These are phyloP conservation scores for Aciculoconidium aculeatum DNA, from an alignment of 805 yeast species.

Conservation along the genomic window DNA sequence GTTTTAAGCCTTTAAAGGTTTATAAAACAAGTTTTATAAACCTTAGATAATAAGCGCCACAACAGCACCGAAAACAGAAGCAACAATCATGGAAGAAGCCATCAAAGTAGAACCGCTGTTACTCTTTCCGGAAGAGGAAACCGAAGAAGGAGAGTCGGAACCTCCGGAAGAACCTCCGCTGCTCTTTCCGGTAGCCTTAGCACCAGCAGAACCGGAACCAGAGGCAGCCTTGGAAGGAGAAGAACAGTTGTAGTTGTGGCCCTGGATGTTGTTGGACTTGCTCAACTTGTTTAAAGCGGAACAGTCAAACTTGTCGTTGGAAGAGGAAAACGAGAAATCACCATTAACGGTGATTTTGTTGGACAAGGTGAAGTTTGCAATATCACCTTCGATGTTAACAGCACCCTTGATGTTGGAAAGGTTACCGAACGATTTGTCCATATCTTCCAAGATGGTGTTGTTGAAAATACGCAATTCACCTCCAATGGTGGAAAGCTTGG, in stretches of 20 bases:
- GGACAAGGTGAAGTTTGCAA: slow-evolving; percentile 35
- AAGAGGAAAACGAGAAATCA: slow-evolving; percentile 31
- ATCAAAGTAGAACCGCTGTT: slow-evolving; percentile 7
- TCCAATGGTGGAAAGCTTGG: slow-evolving; percentile 28
- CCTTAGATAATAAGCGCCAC: slow-evolving; percentile 23
- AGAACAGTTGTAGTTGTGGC: slow-evolving; percentile 40
- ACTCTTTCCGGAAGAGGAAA: slow-evolving; percentile 14
- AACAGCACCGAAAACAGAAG: slow-evolving; percentile 21
- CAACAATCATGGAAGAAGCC: slow-evolving; percentile 14
- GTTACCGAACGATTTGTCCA: slow-evolving; percentile 22
- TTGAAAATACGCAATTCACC: slow-evolving; percentile 38
- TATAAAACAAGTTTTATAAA: slow-evolving; percentile 3
- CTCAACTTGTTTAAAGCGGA: slow-evolving; percentile 28
- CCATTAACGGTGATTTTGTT: slow-evolving; percentile 34
- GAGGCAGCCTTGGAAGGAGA: slow-evolving; percentile 22
- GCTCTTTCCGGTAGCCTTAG: slow-evolving; percentile 10
- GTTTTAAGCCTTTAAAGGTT: no score
- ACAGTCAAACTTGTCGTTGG: slow-evolving; percentile 35
- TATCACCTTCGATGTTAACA: slow-evolving; percentile 30
- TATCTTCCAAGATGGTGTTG: slow-evolving; percentile 32
- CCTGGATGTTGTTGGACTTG: slow-evolving; percentile 28
- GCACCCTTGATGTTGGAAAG: slow-evolving; percentile 37
- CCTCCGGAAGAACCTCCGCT: slow-evolving; percentile 12
- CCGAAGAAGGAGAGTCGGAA: slow-evolving; percentile 15
- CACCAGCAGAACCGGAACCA: slow-evolving; percentile 10